Conservation (phyloP, 192 early-diverging fungal species). For the Coemansia javaensis region DNA sequence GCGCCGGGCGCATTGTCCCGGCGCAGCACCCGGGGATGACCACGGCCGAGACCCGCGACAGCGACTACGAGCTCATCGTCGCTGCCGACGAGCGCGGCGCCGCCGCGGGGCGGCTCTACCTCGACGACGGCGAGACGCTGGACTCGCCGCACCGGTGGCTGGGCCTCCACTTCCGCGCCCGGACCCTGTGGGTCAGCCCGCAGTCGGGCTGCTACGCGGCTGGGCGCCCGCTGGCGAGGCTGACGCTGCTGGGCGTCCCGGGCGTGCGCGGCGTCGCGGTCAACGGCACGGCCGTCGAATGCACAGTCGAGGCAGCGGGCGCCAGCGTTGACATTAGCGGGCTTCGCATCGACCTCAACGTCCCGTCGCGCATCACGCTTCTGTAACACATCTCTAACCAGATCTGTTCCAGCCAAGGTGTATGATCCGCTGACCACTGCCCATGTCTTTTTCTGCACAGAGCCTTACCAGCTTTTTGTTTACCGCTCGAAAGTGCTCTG, state of each 20-base stretch:
- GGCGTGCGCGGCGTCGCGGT: slow-evolving; percentile 5
- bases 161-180: slow-evolving; percentile 5
- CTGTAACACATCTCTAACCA: not conserved
- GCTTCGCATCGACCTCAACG: slow-evolving; percentile 17
- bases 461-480: too few species aligned
- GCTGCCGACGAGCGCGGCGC: slow-evolving; percentile 48
- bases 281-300: slow-evolving; percentile 3
- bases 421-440: too few species aligned
- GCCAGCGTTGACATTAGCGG: slow-evolving; percentile 11
- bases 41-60: slow-evolving; percentile 38
- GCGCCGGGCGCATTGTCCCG: slow-evolving; percentile 57
- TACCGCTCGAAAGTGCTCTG: too few species aligned
- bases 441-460: too few species aligned
- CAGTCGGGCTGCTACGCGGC: slow-evolving; percentile 6
- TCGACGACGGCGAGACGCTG: slow-evolving; percentile 62
- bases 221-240: slow-evolving; percentile 3
- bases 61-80: slow-evolving; percentile 51
- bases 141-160: slow-evolving; percentile 19
- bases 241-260: slow-evolving; percentile 20
- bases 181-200: slow-evolving; percentile 5
- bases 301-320: not conserved
- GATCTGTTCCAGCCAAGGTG: too few species aligned
- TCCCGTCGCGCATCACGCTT: not conserved
- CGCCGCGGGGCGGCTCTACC: slow-evolving; percentile 54
- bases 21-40: slow-evolving; percentile 51